These are phyloP conservation scores for Podila clonocystis DNA, from an alignment of 192 early-diverging fungal species.

Conservation along the genomic window DNA sequence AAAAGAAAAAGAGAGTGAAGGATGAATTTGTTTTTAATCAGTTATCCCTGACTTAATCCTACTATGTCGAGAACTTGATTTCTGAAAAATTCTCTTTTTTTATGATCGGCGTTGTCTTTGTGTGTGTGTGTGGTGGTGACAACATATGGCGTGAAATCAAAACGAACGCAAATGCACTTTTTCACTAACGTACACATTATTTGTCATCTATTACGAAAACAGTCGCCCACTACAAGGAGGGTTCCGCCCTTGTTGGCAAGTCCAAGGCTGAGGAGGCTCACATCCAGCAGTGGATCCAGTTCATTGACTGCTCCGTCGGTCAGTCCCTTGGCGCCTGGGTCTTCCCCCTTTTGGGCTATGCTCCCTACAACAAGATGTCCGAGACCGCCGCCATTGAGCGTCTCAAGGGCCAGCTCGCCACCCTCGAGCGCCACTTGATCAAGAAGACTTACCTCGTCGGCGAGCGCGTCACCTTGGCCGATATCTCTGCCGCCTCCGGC, in stretches of 20 bases:
- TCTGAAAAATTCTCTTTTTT: slow-evolving; percentile 31
- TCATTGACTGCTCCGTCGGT: slow-evolving; percentile 64
- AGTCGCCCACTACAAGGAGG: slow-evolving; percentile 60
- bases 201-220: background rate
- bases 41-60: slow-evolving; percentile 63
- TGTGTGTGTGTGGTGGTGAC: background rate
- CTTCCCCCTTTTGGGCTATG: slow-evolving; percentile 56
- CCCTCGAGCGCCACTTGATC: slow-evolving; percentile 82
- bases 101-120: background rate
- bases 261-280: slow-evolving; percentile 66
- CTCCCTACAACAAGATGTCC: slow-evolving; percentile 60
- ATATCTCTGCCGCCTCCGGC: slow-evolving; percentile 75
- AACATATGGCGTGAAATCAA: background rate
- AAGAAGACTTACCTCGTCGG: slow-evolving; percentile 94
- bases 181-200: background rate
- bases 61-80: slow-evolving; percentile 53
- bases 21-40: slow-evolving; percentile 58
- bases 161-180: background rate
- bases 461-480: slow-evolving; percentile 92
- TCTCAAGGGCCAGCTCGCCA: slow-evolving; percentile 67
- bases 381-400: slow-evolving; percentile 79
- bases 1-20: slow-evolving; percentile 24
- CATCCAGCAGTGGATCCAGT: slow-evolving; percentile 72
- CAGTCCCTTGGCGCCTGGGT: slow-evolving; percentile 56
- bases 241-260: slow-evolving; percentile 66